These are phyloP conservation scores for Groenewaldozyma auringiensis DNA, from an alignment of 1,139 yeast genomes.

Conservation along the genomic window DNA sequence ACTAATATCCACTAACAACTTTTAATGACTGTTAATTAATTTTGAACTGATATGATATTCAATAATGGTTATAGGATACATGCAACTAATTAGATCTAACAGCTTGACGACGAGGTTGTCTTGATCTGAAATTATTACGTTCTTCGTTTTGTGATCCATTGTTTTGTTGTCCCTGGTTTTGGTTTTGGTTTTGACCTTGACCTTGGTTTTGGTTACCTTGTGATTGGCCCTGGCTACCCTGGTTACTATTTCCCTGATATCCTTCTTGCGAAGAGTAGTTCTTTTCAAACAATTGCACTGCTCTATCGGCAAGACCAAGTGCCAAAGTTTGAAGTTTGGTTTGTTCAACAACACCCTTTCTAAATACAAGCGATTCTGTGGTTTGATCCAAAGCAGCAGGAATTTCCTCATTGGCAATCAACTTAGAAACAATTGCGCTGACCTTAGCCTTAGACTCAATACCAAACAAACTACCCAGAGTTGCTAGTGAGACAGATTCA, in stretches of 20 bases:
- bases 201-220: not conserved
- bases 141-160: slow-evolving; percentile 5
- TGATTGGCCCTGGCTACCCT: not conserved
- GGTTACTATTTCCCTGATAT: slow-evolving; percentile 26
- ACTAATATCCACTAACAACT: too few relatives aligned
- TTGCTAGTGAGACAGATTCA: slow-evolving; percentile 62
- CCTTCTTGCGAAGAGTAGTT: slow-evolving; percentile 74
- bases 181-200: slow-evolving; percentile 1
- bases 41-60: too few relatives aligned
- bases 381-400: slow-evolving; percentile 58
- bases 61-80: too few relatives aligned
- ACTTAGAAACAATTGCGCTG: slow-evolving; percentile 56
- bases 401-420: slow-evolving; percentile 72
- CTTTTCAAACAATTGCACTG: slow-evolving; percentile 70
- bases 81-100: not conserved
- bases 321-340: slow-evolving; percentile 86
- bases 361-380: slow-evolving; percentile 50
- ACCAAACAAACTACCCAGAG: slow-evolving; percentile 60
- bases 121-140: slow-evolving; percentile 1
- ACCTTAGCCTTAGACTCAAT: slow-evolving; percentile 47
- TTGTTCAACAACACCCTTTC: slow-evolving; percentile 64
- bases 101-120: not conserved
- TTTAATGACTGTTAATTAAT: too few relatives aligned
- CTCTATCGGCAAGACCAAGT: slow-evolving; percentile 79
- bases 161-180: slow-evolving; percentile 7